Evolutionary conservation across 2,329 filamentous ascomycete genomes (phyloP).

Genomic region (Neopestalotiopsis sp.): DNA sequence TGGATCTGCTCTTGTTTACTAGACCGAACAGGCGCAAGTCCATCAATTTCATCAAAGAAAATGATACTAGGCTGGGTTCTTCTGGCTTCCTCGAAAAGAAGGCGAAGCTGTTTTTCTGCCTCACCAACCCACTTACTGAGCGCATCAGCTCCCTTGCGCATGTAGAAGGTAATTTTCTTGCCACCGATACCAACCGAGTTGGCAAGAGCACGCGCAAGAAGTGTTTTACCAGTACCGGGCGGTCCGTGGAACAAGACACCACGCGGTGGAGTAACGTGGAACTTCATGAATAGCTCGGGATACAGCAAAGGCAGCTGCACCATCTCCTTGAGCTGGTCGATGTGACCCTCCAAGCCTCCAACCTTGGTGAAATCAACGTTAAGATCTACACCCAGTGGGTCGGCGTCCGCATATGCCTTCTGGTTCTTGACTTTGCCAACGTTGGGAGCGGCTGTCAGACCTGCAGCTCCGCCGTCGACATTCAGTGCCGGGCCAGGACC

Average conservation of each 20-base stretch:
- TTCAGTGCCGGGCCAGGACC: slow-evolving; percentile 43
- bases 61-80: slow-evolving; percentile 98
- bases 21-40: slow-evolving; percentile 90
- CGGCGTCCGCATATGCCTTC: slow-evolving; percentile 89
- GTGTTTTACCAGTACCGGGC: slow-evolving; percentile 95
- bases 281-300: slow-evolving; percentile 88
- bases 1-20: slow-evolving; percentile 99
- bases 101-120: slow-evolving; percentile 89
- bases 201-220: slow-evolving; percentile 91
- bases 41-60: slow-evolving; percentile 99
- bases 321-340: slow-evolving; percentile 99
- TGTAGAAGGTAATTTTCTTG: slow-evolving; percentile 97
- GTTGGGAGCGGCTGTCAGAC: slow-evolving; percentile 67
- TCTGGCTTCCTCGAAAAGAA: slow-evolving; percentile 94
- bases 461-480: slow-evolving; percentile 45
- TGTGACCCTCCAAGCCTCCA: slow-evolving; percentile 89
- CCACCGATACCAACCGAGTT: slow-evolving; percentile 89
- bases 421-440: slow-evolving; percentile 93
- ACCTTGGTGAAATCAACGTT: slow-evolving; percentile 95
- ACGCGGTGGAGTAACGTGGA: slow-evolving; percentile 91
- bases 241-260: slow-evolving; percentile 97
- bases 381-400: slow-evolving; percentile 90
- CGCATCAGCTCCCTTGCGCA: slow-evolving; percentile 98
- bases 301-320: slow-evolving; percentile 93
- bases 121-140: slow-evolving; percentile 99